Evolutionary conservation across 805 yeast genomes (phyloP).

Genomic region (Nakazawaea wyomingensis): DNA sequence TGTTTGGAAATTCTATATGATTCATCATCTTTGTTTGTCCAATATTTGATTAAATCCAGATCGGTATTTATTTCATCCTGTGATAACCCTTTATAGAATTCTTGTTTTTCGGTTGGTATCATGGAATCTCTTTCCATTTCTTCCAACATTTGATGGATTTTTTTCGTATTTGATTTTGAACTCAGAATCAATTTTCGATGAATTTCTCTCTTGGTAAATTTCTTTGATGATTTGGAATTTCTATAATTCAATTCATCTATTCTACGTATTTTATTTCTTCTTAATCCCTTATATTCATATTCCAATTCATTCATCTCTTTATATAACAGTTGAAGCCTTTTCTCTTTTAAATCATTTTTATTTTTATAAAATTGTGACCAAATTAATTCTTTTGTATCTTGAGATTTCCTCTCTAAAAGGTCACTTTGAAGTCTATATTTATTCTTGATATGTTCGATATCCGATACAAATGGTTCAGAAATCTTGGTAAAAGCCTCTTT

Average conservation of each 20-base stretch:
- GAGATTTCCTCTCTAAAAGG: not conserved
- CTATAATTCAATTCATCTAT: not conserved
- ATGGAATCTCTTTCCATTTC: no score
- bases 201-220: not conserved
- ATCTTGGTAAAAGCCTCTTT: constrained; percentile 18
- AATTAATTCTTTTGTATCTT: not conserved
- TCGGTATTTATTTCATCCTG: constrained; percentile 6
- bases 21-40: constrained; percentile 8
- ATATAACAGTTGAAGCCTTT: not conserved
- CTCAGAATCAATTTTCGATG: not conserved
- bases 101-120: no score
- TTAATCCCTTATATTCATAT: constrained; percentile 1
- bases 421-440: constrained; percentile 7
- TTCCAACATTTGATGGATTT: not conserved
- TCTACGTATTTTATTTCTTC: not conserved
- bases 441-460: constrained; percentile 13
- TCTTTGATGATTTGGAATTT: not conserved
- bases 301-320: constrained; percentile 2
- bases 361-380: constrained; percentile 9
- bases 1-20: not conserved
- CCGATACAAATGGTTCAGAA: constrained; percentile 14
- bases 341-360: constrained; percentile 8
- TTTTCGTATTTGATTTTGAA: not conserved
- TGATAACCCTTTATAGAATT: constrained; percentile 1
- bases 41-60: constrained; percentile 6